phyloP scores from a whole-genome alignment of 345 rosid species.

The Salix koriyanagi region DNA sequence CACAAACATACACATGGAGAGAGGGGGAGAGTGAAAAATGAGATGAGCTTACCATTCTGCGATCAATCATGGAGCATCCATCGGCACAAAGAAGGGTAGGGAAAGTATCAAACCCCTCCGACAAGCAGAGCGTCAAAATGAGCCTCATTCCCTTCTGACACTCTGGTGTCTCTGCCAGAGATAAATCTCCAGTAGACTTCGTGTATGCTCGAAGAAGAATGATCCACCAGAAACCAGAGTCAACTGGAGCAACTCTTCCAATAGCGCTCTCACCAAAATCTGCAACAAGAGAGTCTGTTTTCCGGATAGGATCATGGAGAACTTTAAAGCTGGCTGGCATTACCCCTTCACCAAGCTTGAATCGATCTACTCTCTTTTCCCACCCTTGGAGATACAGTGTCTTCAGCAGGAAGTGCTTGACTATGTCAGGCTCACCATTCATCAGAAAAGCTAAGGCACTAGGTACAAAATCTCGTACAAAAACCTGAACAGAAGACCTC shows the following conservation, averaged over 20 bases:
- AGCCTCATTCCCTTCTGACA: slow-evolving; percentile 83
- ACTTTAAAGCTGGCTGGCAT: slow-evolving; percentile 91
- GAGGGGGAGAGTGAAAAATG: not conserved
- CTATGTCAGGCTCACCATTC: slow-evolving; percentile 75
- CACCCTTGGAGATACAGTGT: slow-evolving; percentile 67
- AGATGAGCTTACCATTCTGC: slow-evolving; percentile 60
- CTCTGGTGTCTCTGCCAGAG: slow-evolving; percentile 60
- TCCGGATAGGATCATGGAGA: slow-evolving; percentile 61
- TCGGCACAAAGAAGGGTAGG: slow-evolving; percentile 88
- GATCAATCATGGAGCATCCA: slow-evolving; percentile 84
- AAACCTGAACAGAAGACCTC: slow-evolving; percentile 39
- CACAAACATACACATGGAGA: not conserved
- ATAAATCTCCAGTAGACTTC: slow-evolving; percentile 63
- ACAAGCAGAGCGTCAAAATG: slow-evolving; percentile 61
- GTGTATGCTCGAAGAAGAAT: slow-evolving; percentile 81
- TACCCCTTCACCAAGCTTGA: slow-evolving; percentile 76
- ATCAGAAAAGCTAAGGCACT: slow-evolving; percentile 76
- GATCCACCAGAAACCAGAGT: slow-evolving; percentile 92
- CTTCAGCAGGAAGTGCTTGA: slow-evolving; percentile 65
- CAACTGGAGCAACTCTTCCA: slow-evolving; percentile 84
- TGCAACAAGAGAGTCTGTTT: slow-evolving; percentile 58
- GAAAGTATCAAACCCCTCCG: slow-evolving; percentile 83
- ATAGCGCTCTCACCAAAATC: slow-evolving; percentile 86
- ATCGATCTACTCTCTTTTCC: slow-evolving; percentile 62
- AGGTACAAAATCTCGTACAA: slow-evolving; percentile 80